A percentile compares a stretch with the other conserved stretches of the same genome.
Conservation (phyloP, 306 rosid species). For the Rosa lucieae region DNA sequence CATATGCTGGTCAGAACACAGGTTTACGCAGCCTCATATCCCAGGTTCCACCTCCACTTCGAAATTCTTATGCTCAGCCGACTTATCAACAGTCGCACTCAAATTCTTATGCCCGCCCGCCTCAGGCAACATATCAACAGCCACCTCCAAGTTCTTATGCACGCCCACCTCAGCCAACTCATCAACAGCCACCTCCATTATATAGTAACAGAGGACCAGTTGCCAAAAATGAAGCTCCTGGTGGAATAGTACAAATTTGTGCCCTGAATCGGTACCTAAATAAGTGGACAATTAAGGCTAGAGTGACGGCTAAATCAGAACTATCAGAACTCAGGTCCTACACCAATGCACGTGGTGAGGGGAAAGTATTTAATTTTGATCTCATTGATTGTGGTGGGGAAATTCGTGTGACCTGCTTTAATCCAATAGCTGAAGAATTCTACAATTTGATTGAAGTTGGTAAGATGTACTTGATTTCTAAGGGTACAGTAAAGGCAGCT, state of each 20-base stretch:
- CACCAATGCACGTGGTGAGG: slow-evolving; percentile 76
- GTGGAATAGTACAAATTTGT: slow-evolving; percentile 71
- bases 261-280: slow-evolving; percentile 76
- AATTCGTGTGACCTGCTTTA: slow-evolving; percentile 89
- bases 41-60: slow-evolving; percentile 47
- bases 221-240: slow-evolving; percentile 74
- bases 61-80: slow-evolving; percentile 22
- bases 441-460: slow-evolving; percentile 73
- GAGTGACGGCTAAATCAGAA: slow-evolving; percentile 85
- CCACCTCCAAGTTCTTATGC: slow-evolving; percentile 46
- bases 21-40: slow-evolving; percentile 44
- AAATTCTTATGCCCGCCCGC: slow-evolving; percentile 43
- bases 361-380: slow-evolving; percentile 91
- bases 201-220: slow-evolving; percentile 66
- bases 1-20: slow-evolving; percentile 55
- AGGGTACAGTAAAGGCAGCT: slow-evolving; percentile 71
- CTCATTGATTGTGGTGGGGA: slow-evolving; percentile 88
- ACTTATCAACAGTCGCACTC: slow-evolving; percentile 29
- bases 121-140: slow-evolving; percentile 61
- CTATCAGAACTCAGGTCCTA: slow-evolving; percentile 75
- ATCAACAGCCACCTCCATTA: slow-evolving; percentile 67
- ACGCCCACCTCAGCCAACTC: slow-evolving; percentile 49
- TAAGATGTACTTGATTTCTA: slow-evolving; percentile 66
- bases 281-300: slow-evolving; percentile 85
- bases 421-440: slow-evolving; percentile 76